phyloP scores from a whole-genome alignment of 306 rosid genomes.

The Coriaria nepalensis region DNA sequence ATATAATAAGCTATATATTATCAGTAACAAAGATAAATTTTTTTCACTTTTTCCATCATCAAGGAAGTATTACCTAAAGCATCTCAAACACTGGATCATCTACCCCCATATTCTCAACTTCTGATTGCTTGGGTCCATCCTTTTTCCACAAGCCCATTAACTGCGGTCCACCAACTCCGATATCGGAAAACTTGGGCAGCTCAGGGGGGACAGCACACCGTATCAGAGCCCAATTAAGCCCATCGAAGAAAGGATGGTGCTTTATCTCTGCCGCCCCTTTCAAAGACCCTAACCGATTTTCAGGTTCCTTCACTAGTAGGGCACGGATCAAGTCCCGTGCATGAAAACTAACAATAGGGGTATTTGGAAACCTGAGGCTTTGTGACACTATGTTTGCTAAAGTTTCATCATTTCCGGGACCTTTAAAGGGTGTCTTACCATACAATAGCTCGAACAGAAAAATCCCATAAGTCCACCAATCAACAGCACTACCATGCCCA shows the following conservation, averaged over 20 bases:
- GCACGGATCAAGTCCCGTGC: conserved; percentile 86
- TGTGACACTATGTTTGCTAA: conserved; percentile 63
- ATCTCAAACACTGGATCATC: conserved; percentile 61
- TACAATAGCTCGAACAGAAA: conserved; percentile 78
- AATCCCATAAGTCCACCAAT: conserved; percentile 98
- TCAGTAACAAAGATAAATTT: conserved; percentile 23
- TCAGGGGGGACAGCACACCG: conserved; percentile 88
- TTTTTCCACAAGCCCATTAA: conserved; percentile 30
- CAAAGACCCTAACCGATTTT: conserved; percentile 74
- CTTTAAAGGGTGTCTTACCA: conserved; percentile 92
- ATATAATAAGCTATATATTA: conserved; percentile 29
- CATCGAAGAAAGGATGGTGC: conserved; percentile 87
- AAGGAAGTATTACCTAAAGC: conserved; percentile 36
- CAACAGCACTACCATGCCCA: conserved; percentile 86
- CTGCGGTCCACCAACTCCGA: conserved; percentile 26
- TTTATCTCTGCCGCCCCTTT: conserved; percentile 93
- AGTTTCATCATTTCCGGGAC: conserved; percentile 70
- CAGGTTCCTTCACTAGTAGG: conserved; percentile 74
- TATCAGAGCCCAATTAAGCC: conserved; percentile 95
- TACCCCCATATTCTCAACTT: conserved; percentile 35
- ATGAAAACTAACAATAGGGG: conserved; percentile 75
- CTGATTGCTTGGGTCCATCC: conserved; percentile 35
- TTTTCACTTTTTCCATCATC: conserved; percentile 5
- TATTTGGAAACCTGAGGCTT: conserved; percentile 73
- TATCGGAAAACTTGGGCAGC: conserved; percentile 52